phyloP scores from a whole-genome alignment of 169 alveolate species.

The Eimeria falciformis region DNA sequence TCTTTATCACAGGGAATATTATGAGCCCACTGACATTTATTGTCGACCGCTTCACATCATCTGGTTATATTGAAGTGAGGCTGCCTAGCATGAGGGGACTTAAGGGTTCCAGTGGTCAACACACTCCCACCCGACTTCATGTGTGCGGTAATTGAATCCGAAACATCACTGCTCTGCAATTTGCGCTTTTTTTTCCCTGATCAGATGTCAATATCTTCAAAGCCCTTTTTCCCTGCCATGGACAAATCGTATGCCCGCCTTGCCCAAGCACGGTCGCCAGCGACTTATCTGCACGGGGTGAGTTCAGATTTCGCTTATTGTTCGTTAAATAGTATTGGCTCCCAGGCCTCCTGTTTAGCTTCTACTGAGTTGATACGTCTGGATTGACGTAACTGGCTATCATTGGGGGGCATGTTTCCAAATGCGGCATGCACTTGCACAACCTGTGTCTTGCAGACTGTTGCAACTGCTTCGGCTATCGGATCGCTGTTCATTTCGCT shows the following conservation, averaged over 20 bases:
- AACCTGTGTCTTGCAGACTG: conserved; percentile 3
- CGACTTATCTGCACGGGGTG: conserved; percentile 77
- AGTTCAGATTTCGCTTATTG: neutral
- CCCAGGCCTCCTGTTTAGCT: too few relatives aligned
- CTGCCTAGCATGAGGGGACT: neutral
- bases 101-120: neutral
- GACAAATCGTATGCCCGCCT: conserved; percentile 70
- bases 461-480: conserved; percentile 38
- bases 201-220: conserved; percentile 78
- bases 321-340: neutral
- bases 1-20: conserved; percentile 49
- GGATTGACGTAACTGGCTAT: too few relatives aligned
- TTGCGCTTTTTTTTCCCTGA: neutral
- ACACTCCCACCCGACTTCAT: neutral
- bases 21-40: conserved; percentile 65
- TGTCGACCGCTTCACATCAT: conserved; percentile 78
- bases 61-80: conserved; percentile 74
- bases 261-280: conserved; percentile 73
- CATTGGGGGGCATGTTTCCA: too few relatives aligned
- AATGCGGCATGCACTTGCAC: too few relatives aligned
- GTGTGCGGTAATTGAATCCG: neutral
- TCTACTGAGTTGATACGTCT: too few relatives aligned
- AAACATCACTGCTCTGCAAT: neutral
- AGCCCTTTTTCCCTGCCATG: conserved; percentile 77
- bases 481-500: conserved; percentile 72